Percentiles rank a stretch among this genome's conserved stretches.
These are phyloP conservation scores for Vanderwaltozyma polyspora DNA, from an alignment of 805 yeast genomes.

Conservation along the genomic window DNA sequence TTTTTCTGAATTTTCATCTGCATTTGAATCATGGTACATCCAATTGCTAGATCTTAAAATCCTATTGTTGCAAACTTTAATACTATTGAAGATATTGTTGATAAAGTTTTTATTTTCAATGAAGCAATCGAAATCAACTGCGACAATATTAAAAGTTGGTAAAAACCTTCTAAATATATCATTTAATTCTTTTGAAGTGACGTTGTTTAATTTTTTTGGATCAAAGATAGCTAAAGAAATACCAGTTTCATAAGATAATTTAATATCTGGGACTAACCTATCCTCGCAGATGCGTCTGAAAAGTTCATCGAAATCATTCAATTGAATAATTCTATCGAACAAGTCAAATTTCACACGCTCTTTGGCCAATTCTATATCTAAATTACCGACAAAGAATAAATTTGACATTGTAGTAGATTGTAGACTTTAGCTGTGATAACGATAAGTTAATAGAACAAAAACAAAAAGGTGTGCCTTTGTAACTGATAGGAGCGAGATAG, in stretches of 20 bases:
- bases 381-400: constrained; percentile 3
- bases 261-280: constrained; percentile 6
- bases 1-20: constrained; percentile 2
- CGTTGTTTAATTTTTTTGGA: background rate
- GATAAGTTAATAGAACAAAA: background rate
- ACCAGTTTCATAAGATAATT: constrained; percentile 12
- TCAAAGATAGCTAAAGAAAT: constrained; percentile 15
- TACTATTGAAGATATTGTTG: constrained; percentile 1
- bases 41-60: constrained; percentile 22
- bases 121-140: constrained; percentile 5
- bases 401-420: constrained; percentile 4
- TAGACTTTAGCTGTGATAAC: background rate
- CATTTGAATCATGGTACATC: constrained; percentile 18
- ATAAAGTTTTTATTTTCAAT: constrained; percentile 1
- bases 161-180: constrained; percentile 10
- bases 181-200: constrained; percentile 10
- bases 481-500: too few relatives aligned
- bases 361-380: background rate
- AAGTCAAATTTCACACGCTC: too few relatives aligned
- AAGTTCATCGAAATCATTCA: constrained; percentile 8
- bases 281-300: constrained; percentile 14
- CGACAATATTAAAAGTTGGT: constrained; percentile 9
- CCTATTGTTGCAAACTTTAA: constrained; percentile 7
- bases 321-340: constrained; percentile 6
- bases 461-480: background rate